Conservation (phyloP, 1,139 yeast genomes). For the Candida pseudocylindracea region DNA sequence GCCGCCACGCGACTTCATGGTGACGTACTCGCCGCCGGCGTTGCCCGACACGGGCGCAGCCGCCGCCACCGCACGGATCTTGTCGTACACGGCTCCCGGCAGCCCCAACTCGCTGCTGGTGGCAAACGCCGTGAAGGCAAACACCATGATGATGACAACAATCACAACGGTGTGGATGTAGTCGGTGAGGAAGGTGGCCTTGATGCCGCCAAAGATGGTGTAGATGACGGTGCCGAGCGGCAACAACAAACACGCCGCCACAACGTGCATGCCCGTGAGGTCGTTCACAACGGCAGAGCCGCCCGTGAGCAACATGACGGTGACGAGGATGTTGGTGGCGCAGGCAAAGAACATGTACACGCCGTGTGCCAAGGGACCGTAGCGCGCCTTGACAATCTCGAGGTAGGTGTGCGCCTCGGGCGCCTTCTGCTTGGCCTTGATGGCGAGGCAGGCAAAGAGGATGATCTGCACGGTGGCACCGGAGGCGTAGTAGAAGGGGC, state of each 20-base stretch:
- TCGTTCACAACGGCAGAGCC: slow-evolving; percentile 64
- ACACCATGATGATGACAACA: slow-evolving; percentile 33
- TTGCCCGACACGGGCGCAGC: slow-evolving; percentile 50
- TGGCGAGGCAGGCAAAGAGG: slow-evolving; percentile 50
- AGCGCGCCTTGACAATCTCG: slow-evolving; percentile 45
- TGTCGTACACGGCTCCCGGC: slow-evolving; percentile 61
- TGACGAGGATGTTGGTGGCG: slow-evolving; percentile 71
- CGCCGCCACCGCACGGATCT: slow-evolving; percentile 31
- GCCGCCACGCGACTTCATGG: slow-evolving; percentile 57
- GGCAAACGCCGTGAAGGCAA: slow-evolving; percentile 44
- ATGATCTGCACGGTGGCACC: slow-evolving; percentile 63
- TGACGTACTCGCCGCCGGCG: slow-evolving; percentile 54
- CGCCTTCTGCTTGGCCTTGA: slow-evolving; percentile 49
- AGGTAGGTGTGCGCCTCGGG: slow-evolving; percentile 62
- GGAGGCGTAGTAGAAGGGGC: slow-evolving; percentile 53
- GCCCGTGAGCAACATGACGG: slow-evolving; percentile 73
- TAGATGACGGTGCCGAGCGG: slow-evolving; percentile 72
- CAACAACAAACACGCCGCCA: slow-evolving; percentile 60
- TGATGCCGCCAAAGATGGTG: slow-evolving; percentile 20
- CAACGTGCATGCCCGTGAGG: slow-evolving; percentile 64
- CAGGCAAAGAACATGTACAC: slow-evolving; percentile 59
- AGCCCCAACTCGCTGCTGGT: slow-evolving; percentile 45
- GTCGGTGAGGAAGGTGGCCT: slow-evolving; percentile 39
- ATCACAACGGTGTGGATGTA: slow-evolving; percentile 54
- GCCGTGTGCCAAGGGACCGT: slow-evolving; percentile 46